Evolutionary conservation across 306 rosid species (phyloP).

Genomic region (Calophaca sinica): DNA sequence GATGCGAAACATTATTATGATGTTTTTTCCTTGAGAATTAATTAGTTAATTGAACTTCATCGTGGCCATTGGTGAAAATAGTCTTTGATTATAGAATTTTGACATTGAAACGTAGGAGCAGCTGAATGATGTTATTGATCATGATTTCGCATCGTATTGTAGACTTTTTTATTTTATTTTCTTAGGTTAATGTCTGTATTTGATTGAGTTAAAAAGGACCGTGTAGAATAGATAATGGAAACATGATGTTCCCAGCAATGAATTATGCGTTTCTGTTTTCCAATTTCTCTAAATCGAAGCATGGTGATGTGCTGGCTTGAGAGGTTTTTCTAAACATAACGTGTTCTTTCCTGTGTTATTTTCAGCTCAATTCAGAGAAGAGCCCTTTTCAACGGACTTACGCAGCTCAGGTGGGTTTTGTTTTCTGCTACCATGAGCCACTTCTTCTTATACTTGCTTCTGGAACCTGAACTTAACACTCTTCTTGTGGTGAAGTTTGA

Average conservation of each 20-base stretch:
- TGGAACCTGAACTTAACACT: constrained; percentile 17
- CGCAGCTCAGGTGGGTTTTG: constrained; percentile 82
- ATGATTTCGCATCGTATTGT: constrained; percentile 9
- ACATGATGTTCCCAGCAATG: background rate
- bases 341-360: constrained; percentile 42
- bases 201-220: constrained; percentile 17
- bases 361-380: constrained; percentile 94
- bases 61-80: background rate
- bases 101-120: background rate
- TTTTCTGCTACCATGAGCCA: constrained; percentile 30
- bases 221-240: constrained; percentile 8
- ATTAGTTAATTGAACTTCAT: constrained; percentile 34
- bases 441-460: constrained; percentile 19
- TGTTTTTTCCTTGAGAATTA: constrained; percentile 9
- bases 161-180: background rate
- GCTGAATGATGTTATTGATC: constrained; percentile 3
- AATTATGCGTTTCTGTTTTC: constrained; percentile 26
- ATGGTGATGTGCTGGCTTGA: constrained; percentile 21
- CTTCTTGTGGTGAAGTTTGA: constrained; percentile 1
- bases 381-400: constrained; percentile 99
- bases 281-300: constrained; percentile 28
- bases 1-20: background rate
- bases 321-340: constrained; percentile 22
- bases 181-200: constrained; percentile 1
- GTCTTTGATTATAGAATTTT: constrained; percentile 15